Base-by-base conservation (phyloP, 1,284 basidiomycete species). In the Veloporphyrellus conicus region DNA sequence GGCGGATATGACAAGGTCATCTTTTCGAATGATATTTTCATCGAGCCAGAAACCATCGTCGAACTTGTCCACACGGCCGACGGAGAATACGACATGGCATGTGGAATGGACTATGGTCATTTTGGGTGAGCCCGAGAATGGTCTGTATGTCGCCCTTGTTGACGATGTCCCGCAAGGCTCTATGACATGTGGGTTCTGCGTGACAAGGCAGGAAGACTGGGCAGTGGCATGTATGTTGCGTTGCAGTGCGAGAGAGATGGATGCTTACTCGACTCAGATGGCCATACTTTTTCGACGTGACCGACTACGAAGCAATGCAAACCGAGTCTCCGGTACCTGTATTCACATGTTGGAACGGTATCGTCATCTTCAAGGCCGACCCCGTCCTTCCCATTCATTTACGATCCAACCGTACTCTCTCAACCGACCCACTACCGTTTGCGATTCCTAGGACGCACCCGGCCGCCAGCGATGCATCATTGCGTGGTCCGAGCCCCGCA, bases 261-360 rank as follows among this genome's bases (percentile, higher is more conserved):
- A 19, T 20, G 6, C 20, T 36, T 3, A 47, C 4, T 7, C n/a
- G 1, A 1, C 8, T 16, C 10, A 69, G 74, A 48, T 81, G 76
- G 75, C 79, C 79, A 0, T 79, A 75, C 57, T 75, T 79, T 54
- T 66, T 73, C 52, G 73, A 77, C 49, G 47, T 55, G 48, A 36
- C 60, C 55, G 56, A 60, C 53, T 52, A 61, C 60, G 42, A 60
- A 53, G 62, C 71, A n/a, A 66, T 74, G 49, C 62, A 63, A 45
- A 48, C 50, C 25, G 72, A 72, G 27, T 63, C 69, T 29, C 72
- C 75, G 1, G 72, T 76, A n/a, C 70, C 72, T 9, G 78, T 79
- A 5, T 73, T 76, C 42, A 59, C 74, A 0, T 82, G 79, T 63
- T 81, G 81, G 81, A 82, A 82, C 59, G 81, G 81, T 22, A 75